These are phyloP conservation scores for Solanum etuberosum DNA, from an alignment of 257 asterid genomes.

Conservation along the genomic window DNA sequence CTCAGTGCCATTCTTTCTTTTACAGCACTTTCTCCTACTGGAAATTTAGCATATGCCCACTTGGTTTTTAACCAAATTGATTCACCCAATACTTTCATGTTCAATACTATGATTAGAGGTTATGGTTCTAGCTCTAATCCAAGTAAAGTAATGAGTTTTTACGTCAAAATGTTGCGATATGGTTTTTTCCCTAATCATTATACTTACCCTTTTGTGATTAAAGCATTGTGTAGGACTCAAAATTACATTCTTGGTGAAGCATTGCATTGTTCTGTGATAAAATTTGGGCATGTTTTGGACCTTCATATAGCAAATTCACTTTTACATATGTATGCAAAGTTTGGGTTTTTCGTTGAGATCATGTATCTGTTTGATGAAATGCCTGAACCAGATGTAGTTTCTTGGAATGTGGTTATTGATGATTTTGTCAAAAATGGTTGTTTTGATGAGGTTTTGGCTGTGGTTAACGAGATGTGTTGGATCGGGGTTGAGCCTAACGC, in stretches of 20 bases:
- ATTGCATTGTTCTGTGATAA: constrained; percentile 6
- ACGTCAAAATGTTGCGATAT: constrained; percentile 3
- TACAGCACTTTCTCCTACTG: constrained; percentile 2
- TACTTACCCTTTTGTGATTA: constrained; percentile 17
- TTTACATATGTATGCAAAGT: constrained; percentile 11
- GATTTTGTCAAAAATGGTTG: constrained; percentile 34
- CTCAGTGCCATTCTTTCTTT: constrained; percentile 10
- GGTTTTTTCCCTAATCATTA: constrained; percentile 8
- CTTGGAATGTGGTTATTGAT: constrained; percentile 54
- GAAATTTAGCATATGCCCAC: constrained; percentile 8
- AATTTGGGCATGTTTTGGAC: constrained; percentile 14
- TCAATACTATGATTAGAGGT: constrained; percentile 19
- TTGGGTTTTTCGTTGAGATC: background rate
- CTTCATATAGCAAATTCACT: constrained; percentile 18
- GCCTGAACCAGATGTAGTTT: constrained; percentile 44
- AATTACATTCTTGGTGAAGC: background rate
- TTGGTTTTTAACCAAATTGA: constrained; percentile 1
- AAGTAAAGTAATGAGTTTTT: background rate
- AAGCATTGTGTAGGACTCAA: constrained; percentile 1
- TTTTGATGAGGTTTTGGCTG: constrained; percentile 16
- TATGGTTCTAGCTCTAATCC: background rate
- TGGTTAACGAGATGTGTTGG: constrained; percentile 33
- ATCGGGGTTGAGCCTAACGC: constrained; percentile 51
- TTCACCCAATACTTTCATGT: constrained; percentile 8
- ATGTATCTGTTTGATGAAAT: constrained; percentile 50